phyloP scores from a whole-genome alignment of 306 rosid genomes.

The Aeschynomene evenia region DNA sequence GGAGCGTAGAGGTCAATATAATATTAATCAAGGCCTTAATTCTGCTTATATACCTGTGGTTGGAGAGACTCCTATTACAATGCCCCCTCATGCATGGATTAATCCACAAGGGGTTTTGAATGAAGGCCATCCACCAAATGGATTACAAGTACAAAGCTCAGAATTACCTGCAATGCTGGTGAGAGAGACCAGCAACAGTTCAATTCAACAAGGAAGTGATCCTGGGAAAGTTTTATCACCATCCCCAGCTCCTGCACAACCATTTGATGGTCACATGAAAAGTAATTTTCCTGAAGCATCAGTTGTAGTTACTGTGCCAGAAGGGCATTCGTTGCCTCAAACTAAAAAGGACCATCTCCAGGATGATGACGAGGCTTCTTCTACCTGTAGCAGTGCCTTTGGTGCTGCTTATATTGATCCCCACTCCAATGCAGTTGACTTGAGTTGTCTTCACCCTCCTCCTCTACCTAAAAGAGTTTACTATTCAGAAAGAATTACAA shows the following conservation, averaged over 20 bases:
- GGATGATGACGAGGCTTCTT: slow-evolving; percentile 49
- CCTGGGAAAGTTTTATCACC: slow-evolving; percentile 39
- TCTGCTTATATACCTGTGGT: slow-evolving; percentile 38
- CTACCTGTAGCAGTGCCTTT: slow-evolving; percentile 44
- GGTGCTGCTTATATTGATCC: slow-evolving; percentile 46
- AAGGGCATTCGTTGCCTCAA: slow-evolving; percentile 35
- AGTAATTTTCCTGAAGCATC: slow-evolving; percentile 41
- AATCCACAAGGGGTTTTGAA: slow-evolving; percentile 40
- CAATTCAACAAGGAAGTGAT: slow-evolving; percentile 47
- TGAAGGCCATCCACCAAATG: slow-evolving; percentile 39
- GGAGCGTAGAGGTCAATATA: slow-evolving; percentile 46
- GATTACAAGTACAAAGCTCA: slow-evolving; percentile 39
- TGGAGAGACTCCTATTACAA: slow-evolving; percentile 39
- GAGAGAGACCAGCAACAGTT: slow-evolving; percentile 39
- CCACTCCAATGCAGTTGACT: slow-evolving; percentile 56
- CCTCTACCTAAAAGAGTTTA: slow-evolving; percentile 53
- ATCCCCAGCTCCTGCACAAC: slow-evolving; percentile 35
- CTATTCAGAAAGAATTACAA: slow-evolving; percentile 71
- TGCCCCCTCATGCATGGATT: slow-evolving; percentile 36
- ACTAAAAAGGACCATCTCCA: slow-evolving; percentile 47
- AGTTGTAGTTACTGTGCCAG: slow-evolving; percentile 32
- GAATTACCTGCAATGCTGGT: slow-evolving; percentile 43
- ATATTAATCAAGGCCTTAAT: slow-evolving; percentile 38
- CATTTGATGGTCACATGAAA: slow-evolving; percentile 23
- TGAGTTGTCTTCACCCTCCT: slow-evolving; percentile 59